Evolutionary conservation across 106 monocot species (phyloP), one percentile per base, ranked within the genome.

Genomic region (Allium fistulosum): DNA sequence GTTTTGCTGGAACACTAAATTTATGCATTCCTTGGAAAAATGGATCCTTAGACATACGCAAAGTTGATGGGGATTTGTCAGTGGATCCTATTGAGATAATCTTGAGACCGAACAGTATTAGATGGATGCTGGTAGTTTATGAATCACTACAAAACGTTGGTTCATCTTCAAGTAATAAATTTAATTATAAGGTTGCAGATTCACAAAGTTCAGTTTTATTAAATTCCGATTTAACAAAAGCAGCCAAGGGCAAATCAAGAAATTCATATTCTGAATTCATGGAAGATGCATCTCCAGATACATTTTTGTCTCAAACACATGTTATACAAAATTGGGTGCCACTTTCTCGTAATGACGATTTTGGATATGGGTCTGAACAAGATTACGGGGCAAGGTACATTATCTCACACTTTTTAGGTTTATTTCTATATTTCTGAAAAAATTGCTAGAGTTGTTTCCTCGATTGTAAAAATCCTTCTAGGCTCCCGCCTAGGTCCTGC

Each of bases 1-100:
- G 96, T 13, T 84, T 92, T 71, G 84, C 89, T 51, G 97, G 97
- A 50, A 81, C 55, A 53, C 51, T 99, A 65, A 90, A 92, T 75
- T 62, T 99, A 59, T 85, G 82, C 74, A 99, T 99, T 67, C 97
- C 97, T 13, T 99, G 89, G 97, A 87, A 87, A 71, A 92, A 92
- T 85, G 92, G 92, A 71, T 80, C 72, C 58, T 62, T 90, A 66
- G 90, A 92, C 71, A 71, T 87, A 50, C 73, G 69, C 46, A 87
- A 83, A 79, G 63, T 99, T 60, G 83, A 90, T 77, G 97, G 92
- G 17, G 83, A 83, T 80, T 74, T 99, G 26, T 81, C 79, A 16
- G 46, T 99, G 71, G 84, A 99, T 70, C 86, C 89, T 57, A 53
- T 99, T 26, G 74, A 85, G 75, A 65, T 99, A 75, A 76, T 64